phyloP scores from a whole-genome alignment of 805 yeast genomes.

The Millerozyma acaciae region DNA sequence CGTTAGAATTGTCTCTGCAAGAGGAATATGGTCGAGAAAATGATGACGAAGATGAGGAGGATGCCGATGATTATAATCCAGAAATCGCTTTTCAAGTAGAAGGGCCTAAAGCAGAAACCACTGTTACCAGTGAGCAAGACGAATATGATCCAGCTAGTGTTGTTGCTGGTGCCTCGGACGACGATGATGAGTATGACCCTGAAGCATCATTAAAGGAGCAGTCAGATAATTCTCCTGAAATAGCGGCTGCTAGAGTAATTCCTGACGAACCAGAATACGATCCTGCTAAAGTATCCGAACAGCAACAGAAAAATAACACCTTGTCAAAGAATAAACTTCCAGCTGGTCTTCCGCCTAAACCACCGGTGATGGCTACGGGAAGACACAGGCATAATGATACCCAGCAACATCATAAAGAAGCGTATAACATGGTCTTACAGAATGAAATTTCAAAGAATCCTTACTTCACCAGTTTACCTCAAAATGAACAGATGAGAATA shows the following conservation, averaged over 20 bases:
- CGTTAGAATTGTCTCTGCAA: no score
- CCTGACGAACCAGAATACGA: slow-evolving; percentile 5
- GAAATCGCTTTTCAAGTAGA: no score
- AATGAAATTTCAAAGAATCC: slow-evolving; percentile 33
- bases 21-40: background rate
- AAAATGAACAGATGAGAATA: slow-evolving; percentile 28
- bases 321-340: slow-evolving; percentile 11
- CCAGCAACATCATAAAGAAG: slow-evolving; percentile 22
- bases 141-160: slow-evolving; percentile 10
- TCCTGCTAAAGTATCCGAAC: slow-evolving; percentile 6
- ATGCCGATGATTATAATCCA: background rate
- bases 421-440: slow-evolving; percentile 34
- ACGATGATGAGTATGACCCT: slow-evolving; percentile 29
- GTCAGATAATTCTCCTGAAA: no score
- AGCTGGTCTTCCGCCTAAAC: slow-evolving; percentile 27
- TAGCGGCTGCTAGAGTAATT: no score
- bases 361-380: slow-evolving; percentile 17
- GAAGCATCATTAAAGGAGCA: slow-evolving; percentile 13
- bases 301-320: slow-evolving; percentile 11
- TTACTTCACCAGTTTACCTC: slow-evolving; percentile 33
- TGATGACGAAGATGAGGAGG: background rate
- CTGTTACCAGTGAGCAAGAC: slow-evolving; percentile 5
- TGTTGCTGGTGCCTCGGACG: slow-evolving; percentile 13
- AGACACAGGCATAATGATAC: slow-evolving; percentile 8
- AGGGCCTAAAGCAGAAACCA: no score